phyloP scores from a whole-genome alignment of 805 yeast species.

The Ogataea pini region DNA sequence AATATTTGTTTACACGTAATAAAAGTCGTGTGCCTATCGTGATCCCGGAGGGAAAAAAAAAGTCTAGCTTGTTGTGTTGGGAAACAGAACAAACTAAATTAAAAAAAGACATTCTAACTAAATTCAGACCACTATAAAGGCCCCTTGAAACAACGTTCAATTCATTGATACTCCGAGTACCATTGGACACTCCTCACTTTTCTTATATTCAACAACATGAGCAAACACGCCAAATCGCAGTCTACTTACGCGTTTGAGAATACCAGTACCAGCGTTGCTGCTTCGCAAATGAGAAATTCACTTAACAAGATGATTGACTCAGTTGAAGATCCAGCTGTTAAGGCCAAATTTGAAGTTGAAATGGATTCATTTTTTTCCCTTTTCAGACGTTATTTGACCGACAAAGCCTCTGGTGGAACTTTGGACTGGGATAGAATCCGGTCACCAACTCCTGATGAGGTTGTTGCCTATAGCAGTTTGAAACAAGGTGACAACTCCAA shows the following conservation, averaged over 20 bases:
- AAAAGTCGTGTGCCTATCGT: constrained; percentile 4
- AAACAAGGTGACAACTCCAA: constrained; percentile 41
- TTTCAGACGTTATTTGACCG: constrained; percentile 88
- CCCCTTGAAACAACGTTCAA: not conserved
- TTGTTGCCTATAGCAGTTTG: constrained; percentile 70
- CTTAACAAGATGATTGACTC: constrained; percentile 86
- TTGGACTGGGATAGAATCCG: constrained; percentile 95
- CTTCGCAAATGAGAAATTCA: constrained; percentile 96
- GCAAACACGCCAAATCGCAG: constrained; percentile 68
- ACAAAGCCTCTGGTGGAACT: constrained; percentile 81
- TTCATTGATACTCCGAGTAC: not conserved
- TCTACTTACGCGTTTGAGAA: constrained; percentile 89
- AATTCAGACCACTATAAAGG: not conserved
- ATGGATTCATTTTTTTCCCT: constrained; percentile 94
- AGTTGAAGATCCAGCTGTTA: constrained; percentile 52
- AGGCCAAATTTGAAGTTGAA: constrained; percentile 74
- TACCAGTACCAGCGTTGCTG: constrained; percentile 92
- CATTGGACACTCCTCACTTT: too few relatives aligned
- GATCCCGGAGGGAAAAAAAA: constrained; percentile 1
- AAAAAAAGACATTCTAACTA: constrained; percentile 6
- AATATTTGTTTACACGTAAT: constrained; percentile 1
- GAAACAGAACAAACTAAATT: constrained; percentile 3
- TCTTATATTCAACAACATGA: constrained; percentile 21
- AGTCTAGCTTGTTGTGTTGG: not conserved
- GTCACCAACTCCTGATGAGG: constrained; percentile 88